phyloP scores from a whole-genome alignment of 805 yeast species.

The Ogataea trehaloabstinens region DNA sequence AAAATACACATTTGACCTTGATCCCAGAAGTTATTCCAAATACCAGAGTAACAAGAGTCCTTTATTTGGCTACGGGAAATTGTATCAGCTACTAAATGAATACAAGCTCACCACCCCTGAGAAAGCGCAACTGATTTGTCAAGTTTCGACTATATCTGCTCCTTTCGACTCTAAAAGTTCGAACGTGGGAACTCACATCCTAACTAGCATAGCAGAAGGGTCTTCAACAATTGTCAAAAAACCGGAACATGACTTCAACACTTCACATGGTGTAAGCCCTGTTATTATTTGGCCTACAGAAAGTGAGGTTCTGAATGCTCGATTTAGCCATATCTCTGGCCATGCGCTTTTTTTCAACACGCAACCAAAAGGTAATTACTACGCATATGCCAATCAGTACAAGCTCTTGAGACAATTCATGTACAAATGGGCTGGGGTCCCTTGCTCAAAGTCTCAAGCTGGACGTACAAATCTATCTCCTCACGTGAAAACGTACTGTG shows the following conservation, averaged over 20 bases:
- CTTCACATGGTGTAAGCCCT: slow-evolving; percentile 19
- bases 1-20: slow-evolving; percentile 19
- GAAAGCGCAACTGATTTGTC: slow-evolving; percentile 38
- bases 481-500: slow-evolving; percentile 68
- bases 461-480: slow-evolving; percentile 30
- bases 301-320: slow-evolving; percentile 22
- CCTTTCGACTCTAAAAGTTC: slow-evolving; percentile 35
- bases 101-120: slow-evolving; percentile 26
- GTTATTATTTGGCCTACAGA: slow-evolving; percentile 35
- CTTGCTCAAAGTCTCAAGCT: slow-evolving; percentile 28
- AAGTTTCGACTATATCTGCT: slow-evolving; percentile 48
- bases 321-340: slow-evolving; percentile 25
- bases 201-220: slow-evolving; percentile 44
- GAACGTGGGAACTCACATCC: slow-evolving; percentile 46
- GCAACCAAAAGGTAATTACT: slow-evolving; percentile 14
- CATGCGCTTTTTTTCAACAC: slow-evolving; percentile 26
- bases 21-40: slow-evolving; percentile 6
- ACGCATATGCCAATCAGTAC: slow-evolving; percentile 36
- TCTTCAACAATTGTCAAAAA: slow-evolving; percentile 21
- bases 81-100: slow-evolving; percentile 39
- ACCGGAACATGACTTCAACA: slow-evolving; percentile 13
- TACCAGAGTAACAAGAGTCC: slow-evolving; percentile 5
- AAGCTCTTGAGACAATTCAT: slow-evolving; percentile 41
- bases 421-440: slow-evolving; percentile 41
- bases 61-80: slow-evolving; percentile 47